Evolutionary conservation across 2,329 filamentous ascomycete species (phyloP), one percentile per base, ranked within the genome.

Genomic region (Microthyrium microscopicum): DNA sequence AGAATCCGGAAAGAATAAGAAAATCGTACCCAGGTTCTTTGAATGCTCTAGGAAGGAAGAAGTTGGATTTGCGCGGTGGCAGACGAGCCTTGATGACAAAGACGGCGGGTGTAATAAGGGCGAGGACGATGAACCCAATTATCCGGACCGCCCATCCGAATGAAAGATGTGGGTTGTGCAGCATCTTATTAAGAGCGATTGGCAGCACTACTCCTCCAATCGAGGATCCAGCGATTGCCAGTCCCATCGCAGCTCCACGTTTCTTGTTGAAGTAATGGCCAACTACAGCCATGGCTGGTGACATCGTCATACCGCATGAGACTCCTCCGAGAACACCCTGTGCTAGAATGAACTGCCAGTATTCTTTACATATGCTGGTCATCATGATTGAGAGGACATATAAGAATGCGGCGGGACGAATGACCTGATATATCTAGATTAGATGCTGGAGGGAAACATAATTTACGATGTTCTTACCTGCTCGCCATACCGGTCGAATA

Each of bases 341-440:
- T 19, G 50, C 50, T 1, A 61, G 43, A 7, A 61, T 42, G 40
- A 60, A 52, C 20, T 61, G 58, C 46, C 54, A 62, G 39, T 54
- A 60, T 19, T 47, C 47, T 35, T 39, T 34, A 18, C 35, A 37
- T 11, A 20, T 11, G 31, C 16, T 30, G 12, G 34, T 38, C n/a
- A 37, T 34, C 15, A 20, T 12, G 5, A 34, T 22, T 13, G 27
- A 37, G 3, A 17, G 22, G 18, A 20, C 22, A 13, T 24, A 12
- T 20, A 20, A 29, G 13, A 16, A n/a, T 9, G 9, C 5, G 2
- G 26, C 7, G 5, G 32, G n/a, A 21, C 29, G 21, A 21, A 11
- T 17, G n/a, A 11, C 39, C 36, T 26, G 39, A 44, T 42, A 35
- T 36, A 28, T 45, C 29, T 43, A 49, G 17, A 46, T 12, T 39